A percentile compares a stretch with the other conserved stretches of the same genome.
Evolutionary conservation across 139 green algal species (phyloP).

Genomic region (Chlorella sp.): DNA sequence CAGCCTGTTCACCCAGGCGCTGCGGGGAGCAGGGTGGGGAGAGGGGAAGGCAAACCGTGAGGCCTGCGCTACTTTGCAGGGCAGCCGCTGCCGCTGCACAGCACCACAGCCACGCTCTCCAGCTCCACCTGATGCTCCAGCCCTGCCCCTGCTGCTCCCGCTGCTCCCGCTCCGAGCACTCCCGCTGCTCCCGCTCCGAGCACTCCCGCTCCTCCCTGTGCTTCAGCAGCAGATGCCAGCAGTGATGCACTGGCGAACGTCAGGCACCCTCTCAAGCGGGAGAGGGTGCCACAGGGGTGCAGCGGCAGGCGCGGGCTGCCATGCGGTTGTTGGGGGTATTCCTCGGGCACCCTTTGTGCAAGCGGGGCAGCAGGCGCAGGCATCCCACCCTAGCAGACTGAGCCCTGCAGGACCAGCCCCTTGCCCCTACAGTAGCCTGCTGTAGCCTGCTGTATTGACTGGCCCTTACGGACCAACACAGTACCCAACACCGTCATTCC

Average conservation of each 20-base stretch:
- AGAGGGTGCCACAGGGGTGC: not conserved
- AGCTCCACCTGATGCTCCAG: not conserved
- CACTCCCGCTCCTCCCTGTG: not conserved
- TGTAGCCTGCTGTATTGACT: too few species aligned
- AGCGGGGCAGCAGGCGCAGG: not conserved
- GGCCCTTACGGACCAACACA: too few species aligned
- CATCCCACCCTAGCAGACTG: too few species aligned
- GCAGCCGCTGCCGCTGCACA: not conserved
- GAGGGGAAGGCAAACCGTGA: too few species aligned
- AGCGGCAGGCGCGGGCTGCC: not conserved
- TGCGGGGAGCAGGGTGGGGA: not conserved
- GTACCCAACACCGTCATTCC: not conserved
- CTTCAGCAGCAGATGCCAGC: not conserved
- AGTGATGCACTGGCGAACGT: too few species aligned
- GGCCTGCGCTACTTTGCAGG: too few species aligned
- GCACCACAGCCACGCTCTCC: not conserved
- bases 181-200: not conserved
- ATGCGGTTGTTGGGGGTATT: not conserved
- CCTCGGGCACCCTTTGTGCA: not conserved
- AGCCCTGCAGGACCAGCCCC: too few species aligned
- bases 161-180: not conserved
- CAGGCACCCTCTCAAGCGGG: not conserved
- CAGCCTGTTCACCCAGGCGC: not conserved
- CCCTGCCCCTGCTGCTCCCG: slow-evolving; percentile 9
- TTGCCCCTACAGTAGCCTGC: too few species aligned